Base-by-base conservation (phyloP, 495 filamentous ascomycete species). In the Hyaloscypha variabilis region DNA sequence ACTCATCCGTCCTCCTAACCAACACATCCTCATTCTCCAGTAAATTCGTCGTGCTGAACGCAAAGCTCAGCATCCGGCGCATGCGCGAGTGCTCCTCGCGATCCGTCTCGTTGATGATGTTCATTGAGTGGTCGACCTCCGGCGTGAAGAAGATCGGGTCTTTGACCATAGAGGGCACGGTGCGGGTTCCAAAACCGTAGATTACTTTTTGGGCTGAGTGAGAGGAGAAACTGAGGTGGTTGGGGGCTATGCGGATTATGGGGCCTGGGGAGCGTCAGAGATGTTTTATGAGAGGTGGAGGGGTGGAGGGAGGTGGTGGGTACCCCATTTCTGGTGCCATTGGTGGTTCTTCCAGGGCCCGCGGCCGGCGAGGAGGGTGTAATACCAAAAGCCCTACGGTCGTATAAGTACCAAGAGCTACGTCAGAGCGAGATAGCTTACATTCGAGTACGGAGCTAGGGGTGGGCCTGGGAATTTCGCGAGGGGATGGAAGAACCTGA, bases 141-240 rank as follows among this genome's bases (percentile, higher is more conserved):
- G 61, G 61, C 1, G 61, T 63, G 51, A 63, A 63, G 51, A 63
- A 63, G 14, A 56, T 54, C 24, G 61, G 61, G 39, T 63, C 61
- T 31, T 63, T 63, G 51, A 56, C 34, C 61, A 63, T 55, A 23
- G 10, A 11, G 23, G 61, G 61, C 2, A 55, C 61, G 8, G 50
- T 54, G 19, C 61, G 62, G 19, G 62, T 89, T 55, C 88, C 82
- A 64, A 87, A 89, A 8, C 87, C 80, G 71, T 89, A 89, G 21
- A 89, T 89, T 69, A 88, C 85, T 65, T 84, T 86, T 21, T 88
- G 79, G 0, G 82, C 86, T n/a, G 78, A 75, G 2, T 82, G 67
- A 8, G 81, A 82, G 61, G 24, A 49, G 31, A 65, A 65, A 36
- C 31, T 58, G 10, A 65, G 28, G 29, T 58, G 53, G 30, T 65